Base-by-base conservation (phyloP, 306 rosid species). In the Pyrus communis region DNA sequence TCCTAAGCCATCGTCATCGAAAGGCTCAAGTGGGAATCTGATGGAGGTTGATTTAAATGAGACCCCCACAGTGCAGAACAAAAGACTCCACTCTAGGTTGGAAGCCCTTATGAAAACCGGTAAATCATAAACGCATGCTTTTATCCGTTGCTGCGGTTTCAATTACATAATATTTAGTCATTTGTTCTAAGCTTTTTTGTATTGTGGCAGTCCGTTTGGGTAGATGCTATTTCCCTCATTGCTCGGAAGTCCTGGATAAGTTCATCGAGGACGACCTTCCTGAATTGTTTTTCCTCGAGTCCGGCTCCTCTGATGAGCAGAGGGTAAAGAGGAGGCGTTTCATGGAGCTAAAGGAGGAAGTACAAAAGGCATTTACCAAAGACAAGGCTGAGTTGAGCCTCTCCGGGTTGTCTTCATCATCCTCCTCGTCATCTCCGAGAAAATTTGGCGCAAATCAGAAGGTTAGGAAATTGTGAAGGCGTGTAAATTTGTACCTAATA, bases 181-280 rank as follows among this genome's bases (percentile, higher is more conserved):
- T 21, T 27, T 76, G 58, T 70, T 66, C 45, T 64, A 25, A 55
- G 31, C 78, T 42, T 74, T 27, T 19, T 21, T 27, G 19, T 28
- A 27, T 74, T 61, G 59, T 83, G 83, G 79, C 85, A 86, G 89
- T 86, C 74, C 77, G 76, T 51, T 83, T 70, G 85, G 89, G 89
- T 57, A 71, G 73, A 57, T 84, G 83, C 42, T 86, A 80, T 65
- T 86, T 86, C 57, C 89, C 89, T 2, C 84, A 71, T 60, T 86
- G 89, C 77, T 86, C 89, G 1, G 89, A 86, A 86, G 89, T 79
- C 27, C 79, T 86, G 74, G 89, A 86, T 67, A 86, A 83, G 78
- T 86, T 86, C 71, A 78, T 86, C 81, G 87, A 69, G 40, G 87
- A 83, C 54, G 89, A 81, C 76, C 71, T 83, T 49, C 86, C 84